phyloP scores from a whole-genome alignment of 2,329 filamentous ascomycete species.

The Talaromyces rugulosus region DNA sequence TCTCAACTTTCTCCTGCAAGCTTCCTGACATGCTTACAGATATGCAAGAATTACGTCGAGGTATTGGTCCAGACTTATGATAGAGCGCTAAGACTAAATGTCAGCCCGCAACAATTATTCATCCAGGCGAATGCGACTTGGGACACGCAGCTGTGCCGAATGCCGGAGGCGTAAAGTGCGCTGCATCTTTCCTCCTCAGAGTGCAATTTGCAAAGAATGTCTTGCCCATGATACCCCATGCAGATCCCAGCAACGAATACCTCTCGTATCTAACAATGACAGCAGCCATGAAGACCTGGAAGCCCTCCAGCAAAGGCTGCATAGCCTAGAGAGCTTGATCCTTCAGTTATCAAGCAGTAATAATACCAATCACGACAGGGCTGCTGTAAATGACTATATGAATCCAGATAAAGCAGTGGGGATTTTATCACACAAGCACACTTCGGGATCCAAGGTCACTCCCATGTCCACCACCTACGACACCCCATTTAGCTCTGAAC shows the following conservation, averaged over 20 bases:
- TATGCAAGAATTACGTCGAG: neutral
- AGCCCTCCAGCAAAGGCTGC: neutral
- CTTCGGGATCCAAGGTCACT: neutral
- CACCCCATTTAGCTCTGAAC: neutral
- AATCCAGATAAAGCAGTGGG: neutral
- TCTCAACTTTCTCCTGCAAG: neutral
- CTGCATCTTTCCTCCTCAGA: neutral
- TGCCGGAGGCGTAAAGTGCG: slow-evolving; percentile 5
- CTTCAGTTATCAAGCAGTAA: neutral
- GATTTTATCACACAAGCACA: neutral
- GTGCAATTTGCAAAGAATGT: neutral
- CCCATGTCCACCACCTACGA: neutral
- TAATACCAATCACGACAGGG: neutral
- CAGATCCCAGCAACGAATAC: neutral
- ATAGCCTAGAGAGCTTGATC: neutral
- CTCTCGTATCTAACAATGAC: neutral
- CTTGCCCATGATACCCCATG: slow-evolving; percentile 2
- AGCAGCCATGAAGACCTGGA: neutral
- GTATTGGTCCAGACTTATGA: neutral
- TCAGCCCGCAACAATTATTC: neutral
- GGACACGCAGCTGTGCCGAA: slow-evolving; percentile 1
- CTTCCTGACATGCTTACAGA: neutral
- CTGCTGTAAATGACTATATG: neutral
- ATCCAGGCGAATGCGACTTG: slow-evolving; percentile 1
- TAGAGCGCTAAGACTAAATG: neutral